These are phyloP conservation scores for Cladobotryum protrusum DNA, from an alignment of 2,329 filamentous ascomycete species.

Conservation along the genomic window DNA sequence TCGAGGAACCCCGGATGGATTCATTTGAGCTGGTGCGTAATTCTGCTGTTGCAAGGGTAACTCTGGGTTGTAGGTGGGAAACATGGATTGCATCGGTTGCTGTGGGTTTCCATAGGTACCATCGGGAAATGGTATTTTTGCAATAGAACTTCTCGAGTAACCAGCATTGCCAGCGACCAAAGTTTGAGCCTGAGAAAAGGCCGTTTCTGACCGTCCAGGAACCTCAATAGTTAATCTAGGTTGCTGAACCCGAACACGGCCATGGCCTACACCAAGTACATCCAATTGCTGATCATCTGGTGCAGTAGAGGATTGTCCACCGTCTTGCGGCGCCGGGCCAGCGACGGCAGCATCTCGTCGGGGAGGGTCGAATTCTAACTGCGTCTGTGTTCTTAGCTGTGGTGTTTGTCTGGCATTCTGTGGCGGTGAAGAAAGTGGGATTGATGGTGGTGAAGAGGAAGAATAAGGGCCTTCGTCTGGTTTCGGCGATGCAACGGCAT, in stretches of 20 bases:
- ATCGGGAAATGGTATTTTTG: slow-evolving; percentile 43
- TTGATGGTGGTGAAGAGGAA: slow-evolving; percentile 17
- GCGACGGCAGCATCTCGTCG: slow-evolving; percentile 15
- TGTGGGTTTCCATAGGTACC: slow-evolving; percentile 25
- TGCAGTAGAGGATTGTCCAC: slow-evolving; percentile 1
- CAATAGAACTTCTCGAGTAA: slow-evolving; percentile 50
- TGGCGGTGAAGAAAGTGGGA: slow-evolving; percentile 20
- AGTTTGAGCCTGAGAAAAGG: slow-evolving; percentile 45
- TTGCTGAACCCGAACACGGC: slow-evolving; percentile 27
- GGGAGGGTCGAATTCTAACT: slow-evolving; percentile 28
- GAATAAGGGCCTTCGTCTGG: slow-evolving; percentile 10
- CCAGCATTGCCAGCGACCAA: slow-evolving; percentile 44
- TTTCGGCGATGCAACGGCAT: slow-evolving; percentile 9
- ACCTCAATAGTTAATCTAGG: slow-evolving; percentile 37
- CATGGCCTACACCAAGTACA: background rate
- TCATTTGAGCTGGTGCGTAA: slow-evolving; percentile 63
- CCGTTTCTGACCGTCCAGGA: slow-evolving; percentile 42
- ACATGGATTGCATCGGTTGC: slow-evolving; percentile 60
- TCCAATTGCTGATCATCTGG: slow-evolving; percentile 11
- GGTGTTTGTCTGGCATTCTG: slow-evolving; percentile 28
- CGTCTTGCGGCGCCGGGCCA: slow-evolving; percentile 11
- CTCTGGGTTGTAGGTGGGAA: slow-evolving; percentile 66
- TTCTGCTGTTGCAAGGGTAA: slow-evolving; percentile 60
- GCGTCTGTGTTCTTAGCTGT: slow-evolving; percentile 24
- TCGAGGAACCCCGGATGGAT: slow-evolving; percentile 56